phyloP scores from a whole-genome alignment of 2,329 filamentous ascomycete genomes.

The Emergomyces orientalis region DNA sequence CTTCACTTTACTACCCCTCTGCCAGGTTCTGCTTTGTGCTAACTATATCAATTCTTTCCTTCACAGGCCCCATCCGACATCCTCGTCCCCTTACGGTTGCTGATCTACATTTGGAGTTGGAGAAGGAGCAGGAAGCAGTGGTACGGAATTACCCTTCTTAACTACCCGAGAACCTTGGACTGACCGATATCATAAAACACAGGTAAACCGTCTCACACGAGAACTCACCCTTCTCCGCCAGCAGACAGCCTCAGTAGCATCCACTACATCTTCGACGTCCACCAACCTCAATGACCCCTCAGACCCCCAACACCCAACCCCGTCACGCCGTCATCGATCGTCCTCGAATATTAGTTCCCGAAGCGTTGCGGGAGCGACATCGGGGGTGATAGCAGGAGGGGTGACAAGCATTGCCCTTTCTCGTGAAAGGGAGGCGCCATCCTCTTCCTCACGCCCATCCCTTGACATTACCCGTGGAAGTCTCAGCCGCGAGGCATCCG shows the following conservation, averaged over 20 bases:
- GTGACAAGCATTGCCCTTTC: slow-evolving; percentile 38
- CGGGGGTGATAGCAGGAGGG: slow-evolving; percentile 28
- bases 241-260: slow-evolving; percentile 54
- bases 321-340: slow-evolving; percentile 48
- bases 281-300: slow-evolving; percentile 41
- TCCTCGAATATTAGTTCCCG: slow-evolving; percentile 46
- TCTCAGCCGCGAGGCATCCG: slow-evolving; percentile 37
- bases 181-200: slow-evolving; percentile 6
- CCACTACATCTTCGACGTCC: slow-evolving; percentile 50
- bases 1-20: slow-evolving; percentile 1
- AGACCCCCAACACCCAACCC: slow-evolving; percentile 41
- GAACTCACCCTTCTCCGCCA: slow-evolving; percentile 77
- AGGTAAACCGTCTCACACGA: slow-evolving; percentile 88
- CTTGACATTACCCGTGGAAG: slow-evolving; percentile 23
- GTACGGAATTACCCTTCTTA: slow-evolving; percentile 42
- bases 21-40: slow-evolving; percentile 3
- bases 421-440: slow-evolving; percentile 27
- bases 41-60: slow-evolving; percentile 20
- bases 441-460: slow-evolving; percentile 22
- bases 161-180: neutral
- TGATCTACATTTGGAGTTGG: slow-evolving; percentile 78
- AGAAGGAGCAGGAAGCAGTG: slow-evolving; percentile 92
- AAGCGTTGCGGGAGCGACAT: slow-evolving; percentile 25
- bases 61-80: slow-evolving; percentile 65
- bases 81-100: slow-evolving; percentile 79